A percentile compares a stretch with the other conserved stretches of the same genome.
Conservation (phyloP, 2,329 filamentous ascomycete species). For the Malbranchea zuffiana region DNA sequence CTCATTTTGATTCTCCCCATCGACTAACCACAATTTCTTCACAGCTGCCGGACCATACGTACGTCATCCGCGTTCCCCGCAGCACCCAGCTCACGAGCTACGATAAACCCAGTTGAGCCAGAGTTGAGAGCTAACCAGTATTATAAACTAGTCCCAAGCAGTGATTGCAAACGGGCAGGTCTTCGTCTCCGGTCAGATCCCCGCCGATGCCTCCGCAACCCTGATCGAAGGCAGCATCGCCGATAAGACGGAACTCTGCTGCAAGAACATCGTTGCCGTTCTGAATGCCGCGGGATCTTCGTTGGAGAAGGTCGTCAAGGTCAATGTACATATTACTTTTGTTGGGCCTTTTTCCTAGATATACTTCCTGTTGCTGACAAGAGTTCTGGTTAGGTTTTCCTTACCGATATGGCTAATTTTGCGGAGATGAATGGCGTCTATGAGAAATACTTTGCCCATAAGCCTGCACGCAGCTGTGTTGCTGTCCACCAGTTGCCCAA, state of each 20-base stretch:
- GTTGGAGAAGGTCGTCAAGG: constrained; percentile 76
- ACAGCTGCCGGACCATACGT: constrained; percentile 32
- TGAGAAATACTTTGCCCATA: constrained; percentile 56
- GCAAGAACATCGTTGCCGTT: constrained; percentile 73
- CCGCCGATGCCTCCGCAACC: constrained; percentile 51
- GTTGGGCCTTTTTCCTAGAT: constrained; percentile 3
- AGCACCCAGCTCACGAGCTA: not conserved
- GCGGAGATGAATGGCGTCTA: constrained; percentile 66
- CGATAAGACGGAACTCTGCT: constrained; percentile 59
- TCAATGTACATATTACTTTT: constrained; percentile 42
- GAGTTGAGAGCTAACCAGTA: constrained; percentile 2
- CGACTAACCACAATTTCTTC: constrained; percentile 3
- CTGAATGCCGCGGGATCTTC: constrained; percentile 69
- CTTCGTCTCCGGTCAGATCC: constrained; percentile 68
- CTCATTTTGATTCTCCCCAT: not conserved
- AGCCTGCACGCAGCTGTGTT: constrained; percentile 53
- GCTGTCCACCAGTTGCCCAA: constrained; percentile 54
- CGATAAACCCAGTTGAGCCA: constrained; percentile 5
- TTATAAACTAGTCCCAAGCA: constrained; percentile 42
- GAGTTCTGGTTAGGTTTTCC: constrained; percentile 51
- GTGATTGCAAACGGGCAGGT: constrained; percentile 58
- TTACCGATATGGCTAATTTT: constrained; percentile 86
- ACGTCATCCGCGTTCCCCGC: constrained; percentile 17
- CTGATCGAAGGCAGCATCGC: constrained; percentile 54
- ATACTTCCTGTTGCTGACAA: not conserved